A percentile compares a stretch with the other conserved stretches of the same genome.
phyloP scores from a whole-genome alignment of 2,329 filamentous ascomycete species.

The Metarhizium guizhouense region DNA sequence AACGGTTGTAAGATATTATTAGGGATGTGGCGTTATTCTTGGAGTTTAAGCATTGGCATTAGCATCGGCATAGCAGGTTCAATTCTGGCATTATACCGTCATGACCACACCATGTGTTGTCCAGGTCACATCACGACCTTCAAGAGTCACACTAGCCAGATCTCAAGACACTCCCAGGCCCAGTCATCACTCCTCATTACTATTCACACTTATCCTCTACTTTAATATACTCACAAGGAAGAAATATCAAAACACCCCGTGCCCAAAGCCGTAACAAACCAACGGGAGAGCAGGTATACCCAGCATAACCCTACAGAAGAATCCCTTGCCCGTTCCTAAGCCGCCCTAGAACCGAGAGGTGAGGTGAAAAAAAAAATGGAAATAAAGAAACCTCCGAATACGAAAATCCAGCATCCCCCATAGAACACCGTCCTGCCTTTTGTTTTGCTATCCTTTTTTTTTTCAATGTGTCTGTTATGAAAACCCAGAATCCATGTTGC shows the following conservation, averaged over 20 bases:
- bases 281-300: neutral
- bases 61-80: neutral
- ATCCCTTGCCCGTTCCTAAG: neutral
- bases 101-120: neutral
- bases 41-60: too few relatives aligned
- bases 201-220: conserved; percentile 1
- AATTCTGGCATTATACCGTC: neutral
- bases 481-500: neutral
- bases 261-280: neutral
- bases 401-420: neutral
- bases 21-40: too few relatives aligned
- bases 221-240: neutral
- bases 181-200: conserved; percentile 2
- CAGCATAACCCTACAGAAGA: neutral
- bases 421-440: neutral
- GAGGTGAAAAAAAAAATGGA: conserved; percentile 1
- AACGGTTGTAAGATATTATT: too few relatives aligned
- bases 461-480: neutral
- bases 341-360: conserved; percentile 2
- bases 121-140: too few relatives aligned
- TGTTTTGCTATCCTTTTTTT: neutral
- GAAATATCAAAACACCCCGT: conserved; percentile 6
- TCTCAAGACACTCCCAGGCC: neutral
- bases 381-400: neutral
- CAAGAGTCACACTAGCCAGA: neutral